Base-by-base conservation (phyloP, 108 stramenopile species). In the Schizochytrium sp. region DNA sequence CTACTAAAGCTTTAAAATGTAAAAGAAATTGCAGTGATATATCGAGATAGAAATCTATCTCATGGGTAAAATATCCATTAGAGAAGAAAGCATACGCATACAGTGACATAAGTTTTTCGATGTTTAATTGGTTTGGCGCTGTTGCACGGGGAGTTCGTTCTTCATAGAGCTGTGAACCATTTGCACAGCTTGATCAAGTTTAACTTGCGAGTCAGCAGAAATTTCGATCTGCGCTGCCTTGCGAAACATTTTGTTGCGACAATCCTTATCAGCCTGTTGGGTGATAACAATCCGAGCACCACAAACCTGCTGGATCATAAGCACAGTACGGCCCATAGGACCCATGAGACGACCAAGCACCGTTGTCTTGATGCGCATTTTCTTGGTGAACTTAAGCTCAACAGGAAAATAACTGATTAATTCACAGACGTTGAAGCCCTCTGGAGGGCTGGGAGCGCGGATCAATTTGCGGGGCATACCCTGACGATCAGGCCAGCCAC, bases 291-390 rank as follows among this genome's bases (percentile, higher is more conserved):
- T 83, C 2, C 76, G 76, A 17, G 76, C 47, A 40, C 76, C 76
- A 28, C 50, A 55, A 1, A 83, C 76, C 53, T 83, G 76, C 76
- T 83, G 76, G 50, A 83, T 83, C 76, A 83, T 83, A 2, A 83
- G 76, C 45, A 83, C 50, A 10, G 3, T 83, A 7, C 76, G 76
- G 76, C 76, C 76, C 50, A 17, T 19, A 10, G 47, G 47, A 5
- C 76, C 76, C 76, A 83, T 55, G 50, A 83, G 50, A 13, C 76
- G 76, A 13, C 76, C 76, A 40, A 83, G 5, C 8, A 83, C 47
- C 38, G 28, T 55, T n/a, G 76, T 55, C 45, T 50, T 46, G 28
- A 83, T 83, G 50, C 53, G 76, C 47, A 83, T 55, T n/a, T 8
- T 83, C n/a, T 40, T 17, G 50, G 47, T 83, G 76, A 19, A 83